These are phyloP conservation scores for Globisporangium sylvaticum DNA, from an alignment of 352 stramenopile genomes.

Conservation along the genomic window DNA sequence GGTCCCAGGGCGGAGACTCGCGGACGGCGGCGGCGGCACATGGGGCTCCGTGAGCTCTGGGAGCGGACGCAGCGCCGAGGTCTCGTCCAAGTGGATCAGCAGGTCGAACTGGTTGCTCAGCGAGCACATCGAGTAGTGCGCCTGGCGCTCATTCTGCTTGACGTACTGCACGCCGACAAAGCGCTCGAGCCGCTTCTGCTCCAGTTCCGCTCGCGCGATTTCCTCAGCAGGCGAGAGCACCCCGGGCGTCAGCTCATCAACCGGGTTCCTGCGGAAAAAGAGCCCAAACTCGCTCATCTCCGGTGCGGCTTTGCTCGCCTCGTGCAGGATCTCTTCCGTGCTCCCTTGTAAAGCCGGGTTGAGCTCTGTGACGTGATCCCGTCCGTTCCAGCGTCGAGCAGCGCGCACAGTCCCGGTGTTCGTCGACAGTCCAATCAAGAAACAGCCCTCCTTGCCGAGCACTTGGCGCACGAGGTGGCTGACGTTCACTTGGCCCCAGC, in stretches of 20 bases:
- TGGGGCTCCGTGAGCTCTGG: constrained; percentile 18
- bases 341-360: constrained; percentile 18
- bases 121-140: constrained; percentile 23
- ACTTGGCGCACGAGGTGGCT: constrained; percentile 26
- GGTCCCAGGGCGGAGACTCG: constrained; percentile 9
- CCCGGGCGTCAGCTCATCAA: neutral
- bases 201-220: constrained; percentile 5
- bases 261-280: constrained; percentile 15
- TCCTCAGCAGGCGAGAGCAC: neutral
- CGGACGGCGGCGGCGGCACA: neutral
- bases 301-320: constrained; percentile 1
- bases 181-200: constrained; percentile 20
- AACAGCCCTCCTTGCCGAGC: constrained; percentile 20
- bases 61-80: constrained; percentile 26
- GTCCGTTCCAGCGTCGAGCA: constrained; percentile 25
- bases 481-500: constrained; percentile 26
- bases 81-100: constrained; percentile 28
- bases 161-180: constrained; percentile 34
- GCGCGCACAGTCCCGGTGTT: constrained; percentile 24
- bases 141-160: constrained; percentile 21
- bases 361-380: constrained; percentile 23
- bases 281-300: constrained; percentile 22
- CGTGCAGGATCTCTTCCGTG: constrained; percentile 22
- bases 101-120: constrained; percentile 31
- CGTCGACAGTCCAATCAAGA: constrained; percentile 28